These are phyloP conservation scores for Stylosanthes scabra DNA, from an alignment of 331 rosid species.

Conservation along the genomic window DNA sequence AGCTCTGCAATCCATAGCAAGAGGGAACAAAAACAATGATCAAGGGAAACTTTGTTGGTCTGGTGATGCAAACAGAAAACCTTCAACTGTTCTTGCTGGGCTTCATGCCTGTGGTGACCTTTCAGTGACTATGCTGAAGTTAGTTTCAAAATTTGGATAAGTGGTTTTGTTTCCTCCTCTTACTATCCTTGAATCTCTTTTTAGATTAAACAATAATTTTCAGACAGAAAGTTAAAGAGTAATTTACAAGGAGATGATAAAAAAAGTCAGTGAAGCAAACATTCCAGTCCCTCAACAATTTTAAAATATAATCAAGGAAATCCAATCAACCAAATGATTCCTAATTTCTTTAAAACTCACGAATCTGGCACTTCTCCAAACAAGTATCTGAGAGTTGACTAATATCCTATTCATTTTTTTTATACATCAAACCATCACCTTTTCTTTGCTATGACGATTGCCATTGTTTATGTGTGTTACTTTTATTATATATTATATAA, in stretches of 20 bases:
- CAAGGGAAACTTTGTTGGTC: conserved; percentile 36
- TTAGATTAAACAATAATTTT: not conserved
- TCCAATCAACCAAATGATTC: not conserved
- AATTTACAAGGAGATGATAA: not conserved
- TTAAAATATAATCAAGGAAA: not conserved
- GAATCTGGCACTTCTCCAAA: not conserved
- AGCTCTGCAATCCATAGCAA: conserved; percentile 35
- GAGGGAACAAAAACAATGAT: conserved; percentile 41
- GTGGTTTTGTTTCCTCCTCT: not conserved
- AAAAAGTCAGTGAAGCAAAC: too few relatives aligned
- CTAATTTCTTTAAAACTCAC: not conserved
- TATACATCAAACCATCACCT: conserved; percentile 6
- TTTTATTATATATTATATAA: conserved; percentile 19
- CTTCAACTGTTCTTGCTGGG: conserved; percentile 83
- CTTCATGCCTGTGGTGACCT: conserved; percentile 99
- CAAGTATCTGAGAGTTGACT: conserved; percentile 10
- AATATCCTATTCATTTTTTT: conserved; percentile 13
- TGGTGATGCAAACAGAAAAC: conserved; percentile 40
- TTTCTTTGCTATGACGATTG: conserved; percentile 10
- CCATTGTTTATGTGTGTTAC: conserved; percentile 20
- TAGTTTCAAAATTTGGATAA: conserved; percentile 45
- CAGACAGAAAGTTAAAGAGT: not conserved
- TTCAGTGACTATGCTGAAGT: conserved; percentile 90
- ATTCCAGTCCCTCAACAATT: too few relatives aligned
- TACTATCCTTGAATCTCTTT: not conserved